A percentile compares a stretch with the other conserved stretches of the same genome.
These are phyloP conservation scores for Phytopythium helicoides DNA, from an alignment of 352 stramenopile species.

Conservation along the genomic window DNA sequence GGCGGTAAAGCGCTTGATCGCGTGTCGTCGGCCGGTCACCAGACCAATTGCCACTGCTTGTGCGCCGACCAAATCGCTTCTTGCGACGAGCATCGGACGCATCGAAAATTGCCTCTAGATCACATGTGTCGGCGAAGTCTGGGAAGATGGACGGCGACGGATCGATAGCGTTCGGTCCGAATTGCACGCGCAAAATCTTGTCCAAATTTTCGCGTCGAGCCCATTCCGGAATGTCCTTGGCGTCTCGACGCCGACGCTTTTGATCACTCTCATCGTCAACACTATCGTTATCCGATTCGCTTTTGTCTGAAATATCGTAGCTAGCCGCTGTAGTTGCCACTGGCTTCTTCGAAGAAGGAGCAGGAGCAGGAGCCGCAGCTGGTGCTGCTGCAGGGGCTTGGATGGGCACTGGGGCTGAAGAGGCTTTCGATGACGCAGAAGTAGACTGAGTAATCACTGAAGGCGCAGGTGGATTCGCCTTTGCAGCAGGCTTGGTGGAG, in stretches of 20 bases:
- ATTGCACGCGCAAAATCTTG: slow-evolving; percentile 63
- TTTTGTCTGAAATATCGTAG: slow-evolving; percentile 83
- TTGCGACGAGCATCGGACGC: slow-evolving; percentile 69
- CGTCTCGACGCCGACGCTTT: slow-evolving; percentile 33
- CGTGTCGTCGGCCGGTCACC: slow-evolving; percentile 70
- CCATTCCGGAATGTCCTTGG: slow-evolving; percentile 82
- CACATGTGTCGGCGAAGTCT: slow-evolving; percentile 82
- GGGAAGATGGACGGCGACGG: slow-evolving; percentile 79
- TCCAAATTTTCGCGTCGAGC: slow-evolving; percentile 74
- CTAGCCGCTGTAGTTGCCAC: slow-evolving; percentile 29
- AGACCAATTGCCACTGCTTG: slow-evolving; percentile 86
- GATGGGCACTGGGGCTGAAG: no score
- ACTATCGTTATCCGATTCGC: slow-evolving; percentile 43
- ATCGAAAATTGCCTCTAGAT: slow-evolving; percentile 84
- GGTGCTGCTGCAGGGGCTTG: not conserved
- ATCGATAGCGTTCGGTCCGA: slow-evolving; percentile 68
- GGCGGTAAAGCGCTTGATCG: slow-evolving; percentile 79
- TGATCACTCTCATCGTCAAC: slow-evolving; percentile 44
- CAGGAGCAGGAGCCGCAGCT: slow-evolving; percentile 7
- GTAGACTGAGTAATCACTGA: not conserved
- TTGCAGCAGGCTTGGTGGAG: not conserved
- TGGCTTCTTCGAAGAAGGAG: slow-evolving; percentile 21
- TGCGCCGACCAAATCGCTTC: slow-evolving; percentile 73
- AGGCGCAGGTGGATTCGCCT: not conserved
- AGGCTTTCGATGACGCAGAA: not conserved